These are phyloP conservation scores for Cladosporium austrohemisphaericum DNA, from an alignment of 2,329 filamentous ascomycete species.

Conservation along the genomic window DNA sequence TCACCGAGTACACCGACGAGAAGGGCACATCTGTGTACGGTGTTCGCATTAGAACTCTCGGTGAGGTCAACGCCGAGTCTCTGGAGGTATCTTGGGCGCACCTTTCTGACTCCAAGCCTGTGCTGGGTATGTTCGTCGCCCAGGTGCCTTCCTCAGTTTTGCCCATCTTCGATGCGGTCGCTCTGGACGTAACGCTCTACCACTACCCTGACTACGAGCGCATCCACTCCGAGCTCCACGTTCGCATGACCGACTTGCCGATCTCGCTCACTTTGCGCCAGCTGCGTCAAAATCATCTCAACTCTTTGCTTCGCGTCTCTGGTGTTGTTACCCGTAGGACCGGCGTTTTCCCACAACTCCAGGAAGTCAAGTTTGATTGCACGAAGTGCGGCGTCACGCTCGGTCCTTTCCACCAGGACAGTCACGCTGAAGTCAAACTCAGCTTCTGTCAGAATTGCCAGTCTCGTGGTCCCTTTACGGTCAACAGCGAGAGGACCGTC, in stretches of 20 bases:
- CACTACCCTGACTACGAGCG: conserved; percentile 97
- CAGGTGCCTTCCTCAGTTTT: conserved; percentile 94
- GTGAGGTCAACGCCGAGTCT: conserved; percentile 93
- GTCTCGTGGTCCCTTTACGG: conserved; percentile 85
- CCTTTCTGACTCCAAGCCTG: conserved; percentile 83
- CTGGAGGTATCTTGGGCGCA: conserved; percentile 96
- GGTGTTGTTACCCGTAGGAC: conserved; percentile 92
- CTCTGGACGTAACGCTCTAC: conserved; percentile 91
- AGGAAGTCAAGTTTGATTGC: conserved; percentile 98
- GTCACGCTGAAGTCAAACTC: conserved; percentile 92
- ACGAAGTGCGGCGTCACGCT: conserved; percentile 86
- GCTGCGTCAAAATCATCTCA: conserved; percentile 89
- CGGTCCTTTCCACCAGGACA: conserved; percentile 95
- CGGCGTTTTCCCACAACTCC: conserved; percentile 94
- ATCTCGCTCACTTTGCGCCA: conserved; percentile 94
- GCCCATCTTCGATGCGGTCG: conserved; percentile 93
- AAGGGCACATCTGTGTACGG: conserved; percentile 90
- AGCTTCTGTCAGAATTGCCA: conserved; percentile 96
- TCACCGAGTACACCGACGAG: conserved; percentile 92
- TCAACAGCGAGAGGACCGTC: conserved; percentile 96
- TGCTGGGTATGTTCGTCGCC: conserved; percentile 90
- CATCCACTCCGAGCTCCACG: conserved; percentile 96
- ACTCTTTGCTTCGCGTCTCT: conserved; percentile 89
- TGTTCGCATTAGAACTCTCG: conserved; percentile 88
- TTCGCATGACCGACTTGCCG: conserved; percentile 91